Evolutionary conservation across 371 early-diverging fungal species (phyloP), one percentile per base, ranked within the genome.

Genomic region (Catenaria anguillulae): DNA sequence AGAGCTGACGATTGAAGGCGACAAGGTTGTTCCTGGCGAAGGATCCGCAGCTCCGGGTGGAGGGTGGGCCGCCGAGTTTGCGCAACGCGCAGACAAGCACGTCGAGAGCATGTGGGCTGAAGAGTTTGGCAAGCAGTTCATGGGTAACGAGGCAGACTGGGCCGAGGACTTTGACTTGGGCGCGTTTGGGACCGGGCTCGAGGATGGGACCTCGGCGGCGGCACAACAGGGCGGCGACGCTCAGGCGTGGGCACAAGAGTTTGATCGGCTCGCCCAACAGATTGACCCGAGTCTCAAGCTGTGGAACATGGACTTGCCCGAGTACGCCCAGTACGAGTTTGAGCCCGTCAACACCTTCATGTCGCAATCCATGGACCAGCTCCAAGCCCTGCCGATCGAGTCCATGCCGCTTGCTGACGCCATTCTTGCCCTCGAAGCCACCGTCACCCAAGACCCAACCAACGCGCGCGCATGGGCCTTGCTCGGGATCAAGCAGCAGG

Each of bases 391-490:
- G 29, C 70, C 70, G 15, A 72, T 83, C 54, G 70, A 79, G 15
- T 75, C 76, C n/a, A 75, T 80, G 40, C 73, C 70, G 61, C 77
- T 96, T 4, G 76, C 86, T 12, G 92, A 93, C 52, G 79, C 89
- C 0, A 90, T 93, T 37, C 73, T 95, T 56, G 91, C 92, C 0
- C 78, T 93, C 6, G 98, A 97, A 73, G 92, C 94, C 2, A 81
- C 82, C n/a, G 86, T 93, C 13, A 88, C 92, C 67, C 71, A 81
- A 56, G 78, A 88, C 48, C 85, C 89, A 1, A 68, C 76, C 12
- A 84, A 94, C 71, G 88, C 92, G 0, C 67, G 70, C 0, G 81
- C 89, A 52, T 97, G 97, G 97, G 77, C 84, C 62, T 70, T 79
- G 63, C 78, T 97, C 2, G 97, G 97, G 8, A 50, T 29, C 52